phyloP scores from a whole-genome alignment of 2,329 filamentous ascomycete genomes.

The Colletotrichum chlorophyti region DNA sequence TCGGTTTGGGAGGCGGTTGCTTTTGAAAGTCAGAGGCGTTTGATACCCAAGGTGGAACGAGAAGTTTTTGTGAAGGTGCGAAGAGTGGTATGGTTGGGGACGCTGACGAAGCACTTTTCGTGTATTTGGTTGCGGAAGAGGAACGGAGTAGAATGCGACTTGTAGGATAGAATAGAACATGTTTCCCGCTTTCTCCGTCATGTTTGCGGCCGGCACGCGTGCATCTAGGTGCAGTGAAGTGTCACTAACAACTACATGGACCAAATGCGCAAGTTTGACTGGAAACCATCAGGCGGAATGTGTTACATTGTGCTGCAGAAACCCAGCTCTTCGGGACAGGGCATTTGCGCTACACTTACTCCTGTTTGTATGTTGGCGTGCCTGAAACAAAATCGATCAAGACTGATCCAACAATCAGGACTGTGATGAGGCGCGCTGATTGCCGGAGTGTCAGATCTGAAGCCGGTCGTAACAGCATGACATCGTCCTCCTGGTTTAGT shows the following conservation, averaged over 20 bases:
- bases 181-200: constrained; percentile 5
- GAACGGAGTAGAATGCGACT: not conserved
- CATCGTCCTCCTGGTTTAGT: no score
- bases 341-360: no score
- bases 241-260: constrained; percentile 10
- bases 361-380: not conserved
- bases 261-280: not conserved
- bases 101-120: no score
- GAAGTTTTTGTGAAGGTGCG: no score
- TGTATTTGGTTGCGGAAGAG: no score
- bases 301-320: not conserved
- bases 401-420: no score
- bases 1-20: no score
- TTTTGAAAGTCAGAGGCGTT: no score
- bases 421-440: no score
- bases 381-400: constrained; percentile 2
- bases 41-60: not conserved
- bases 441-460: no score
- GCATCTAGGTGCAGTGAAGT: not conserved
- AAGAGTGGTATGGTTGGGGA: no score
- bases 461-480: no score
- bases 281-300: not conserved
- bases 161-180: constrained; percentile 7
- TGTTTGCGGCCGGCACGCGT: constrained; percentile 11
- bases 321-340: not conserved